Conservation (phyloP, 345 rosid genomes). For the Kernera saxatilis region DNA sequence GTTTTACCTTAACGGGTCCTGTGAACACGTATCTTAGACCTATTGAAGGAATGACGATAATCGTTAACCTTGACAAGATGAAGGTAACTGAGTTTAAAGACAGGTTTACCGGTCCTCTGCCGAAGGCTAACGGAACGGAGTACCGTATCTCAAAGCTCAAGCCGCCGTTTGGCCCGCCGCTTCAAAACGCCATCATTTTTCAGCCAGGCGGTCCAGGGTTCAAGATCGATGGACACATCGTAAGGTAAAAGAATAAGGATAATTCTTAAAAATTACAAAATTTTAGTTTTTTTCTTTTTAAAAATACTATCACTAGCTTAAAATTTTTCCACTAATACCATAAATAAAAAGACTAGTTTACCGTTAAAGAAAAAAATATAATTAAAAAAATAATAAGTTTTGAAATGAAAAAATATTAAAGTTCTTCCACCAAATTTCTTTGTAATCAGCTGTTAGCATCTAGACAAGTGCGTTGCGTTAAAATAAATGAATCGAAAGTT, state of each 20-base stretch:
- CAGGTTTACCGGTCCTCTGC: slow-evolving; percentile 40
- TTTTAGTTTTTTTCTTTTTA: no score
- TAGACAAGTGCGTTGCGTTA: no score
- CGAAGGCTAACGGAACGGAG: slow-evolving; percentile 66
- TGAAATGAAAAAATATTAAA: no score
- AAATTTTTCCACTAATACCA: no score
- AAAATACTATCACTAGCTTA: no score
- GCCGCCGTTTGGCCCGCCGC: slow-evolving; percentile 23
- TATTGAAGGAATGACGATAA: slow-evolving; percentile 48
- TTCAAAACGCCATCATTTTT: slow-evolving; percentile 39
- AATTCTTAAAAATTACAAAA: no score
- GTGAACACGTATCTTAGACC: slow-evolving; percentile 57
- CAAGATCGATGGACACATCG: slow-evolving; percentile 40
- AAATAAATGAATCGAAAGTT: no score
- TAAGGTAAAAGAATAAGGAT: slow-evolving; percentile 32
- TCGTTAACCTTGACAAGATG: slow-evolving; percentile 56
- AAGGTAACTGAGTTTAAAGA: slow-evolving; percentile 40
- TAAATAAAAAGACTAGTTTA: no score
- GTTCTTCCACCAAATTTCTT: no score
- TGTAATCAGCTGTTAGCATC: no score
- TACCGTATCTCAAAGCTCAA: slow-evolving; percentile 32
- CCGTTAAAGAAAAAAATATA: no score
- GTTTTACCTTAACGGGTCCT: slow-evolving; percentile 45
- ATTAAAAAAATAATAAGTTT: no score
- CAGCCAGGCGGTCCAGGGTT: slow-evolving; percentile 63